Percentiles rank a stretch among this genome's conserved stretches.
phyloP scores from a whole-genome alignment of 352 stramenopile genomes.

The Pythium monospermum region DNA sequence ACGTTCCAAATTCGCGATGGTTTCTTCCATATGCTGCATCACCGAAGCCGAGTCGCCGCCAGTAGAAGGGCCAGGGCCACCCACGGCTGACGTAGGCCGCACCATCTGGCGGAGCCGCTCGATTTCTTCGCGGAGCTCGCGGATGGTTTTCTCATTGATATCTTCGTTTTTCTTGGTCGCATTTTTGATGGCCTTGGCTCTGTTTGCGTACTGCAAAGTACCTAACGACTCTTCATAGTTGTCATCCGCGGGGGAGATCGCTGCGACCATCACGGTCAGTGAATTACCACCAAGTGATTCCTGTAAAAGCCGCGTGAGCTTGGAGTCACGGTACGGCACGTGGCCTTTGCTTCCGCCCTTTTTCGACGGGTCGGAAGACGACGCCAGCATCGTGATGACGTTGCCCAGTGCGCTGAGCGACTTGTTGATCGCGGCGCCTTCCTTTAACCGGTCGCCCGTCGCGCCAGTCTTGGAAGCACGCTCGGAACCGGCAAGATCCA shows the following conservation, averaged over 20 bases:
- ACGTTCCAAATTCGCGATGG: slow-evolving; percentile 78
- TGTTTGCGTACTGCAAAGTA: slow-evolving; percentile 92
- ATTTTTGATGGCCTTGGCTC: slow-evolving; percentile 92
- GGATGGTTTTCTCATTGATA: slow-evolving; percentile 89
- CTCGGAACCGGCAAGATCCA: slow-evolving; percentile 90
- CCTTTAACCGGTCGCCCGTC: slow-evolving; percentile 82
- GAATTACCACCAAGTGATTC: slow-evolving; percentile 90
- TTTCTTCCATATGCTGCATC: slow-evolving; percentile 83
- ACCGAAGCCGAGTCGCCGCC: slow-evolving; percentile 28
- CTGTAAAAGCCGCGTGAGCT: slow-evolving; percentile 87
- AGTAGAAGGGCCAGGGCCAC: neutral
- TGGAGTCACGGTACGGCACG: slow-evolving; percentile 90
- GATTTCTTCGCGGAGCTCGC: slow-evolving; percentile 90
- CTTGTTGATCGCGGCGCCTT: slow-evolving; percentile 92
- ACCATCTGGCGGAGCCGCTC: slow-evolving; percentile 87
- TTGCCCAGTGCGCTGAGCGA: slow-evolving; percentile 88
- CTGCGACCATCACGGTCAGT: slow-evolving; percentile 93
- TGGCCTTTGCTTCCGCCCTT: slow-evolving; percentile 43
- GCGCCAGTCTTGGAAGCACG: slow-evolving; percentile 86
- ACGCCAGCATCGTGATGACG: slow-evolving; percentile 89
- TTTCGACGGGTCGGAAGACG: slow-evolving; percentile 25
- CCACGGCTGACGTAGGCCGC: slow-evolving; percentile 28
- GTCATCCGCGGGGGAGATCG: slow-evolving; percentile 88
- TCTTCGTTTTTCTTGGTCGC: slow-evolving; percentile 86
- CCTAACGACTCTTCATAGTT: slow-evolving; percentile 93